Base-by-base conservation (phyloP, 202 grass and related monocot species). In the Saccharum hybrid region DNA sequence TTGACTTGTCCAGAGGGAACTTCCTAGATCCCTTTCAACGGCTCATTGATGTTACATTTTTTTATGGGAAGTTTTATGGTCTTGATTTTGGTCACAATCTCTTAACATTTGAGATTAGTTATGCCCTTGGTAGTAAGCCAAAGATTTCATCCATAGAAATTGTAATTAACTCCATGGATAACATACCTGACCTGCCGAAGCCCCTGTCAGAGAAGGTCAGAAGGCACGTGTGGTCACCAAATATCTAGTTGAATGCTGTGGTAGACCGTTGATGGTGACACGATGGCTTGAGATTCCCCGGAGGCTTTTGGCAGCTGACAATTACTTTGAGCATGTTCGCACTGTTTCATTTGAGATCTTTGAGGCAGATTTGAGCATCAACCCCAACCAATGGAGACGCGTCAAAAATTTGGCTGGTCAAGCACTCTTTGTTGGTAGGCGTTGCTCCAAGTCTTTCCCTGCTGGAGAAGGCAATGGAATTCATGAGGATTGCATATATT, bases 401-500 rank as follows among this genome's bases (percentile, higher is more conserved):
- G 2, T 81, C 8, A 2, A 33, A 42, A 60, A 19, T 2, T 41
- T 80, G 19, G 48, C 34, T 5, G 34, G 65, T n/a, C 64, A 68
- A 19, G 66, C 49, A 0, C 79, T 81, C 5, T 81, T 71, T 1
- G 37, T 81, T 10, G 79, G 79, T 2, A 4, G 9, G 8, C 48
- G 30, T 41, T 69, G 65, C 78, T 80, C 78, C 7, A 80, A 69
- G 49, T 81, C 66, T 33, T 2, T 81, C 8, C 8, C 51, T 43
- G n/a, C 37, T 28, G 22, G 3, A 33, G 36, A 70, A 8, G 30
- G 10, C 66, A 54, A 57, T 30, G 78, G 48, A 41, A 23, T 41
- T 68, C 13, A 81, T 12, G 79, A 71, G 37, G 51, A 81, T 59
- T 68, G 79, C 37, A 45, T 81, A 52, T 81, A 71, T 61, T 81